Base-by-base conservation (phyloP, 129 eudicot genomes). In the Flaveria robusta region DNA sequence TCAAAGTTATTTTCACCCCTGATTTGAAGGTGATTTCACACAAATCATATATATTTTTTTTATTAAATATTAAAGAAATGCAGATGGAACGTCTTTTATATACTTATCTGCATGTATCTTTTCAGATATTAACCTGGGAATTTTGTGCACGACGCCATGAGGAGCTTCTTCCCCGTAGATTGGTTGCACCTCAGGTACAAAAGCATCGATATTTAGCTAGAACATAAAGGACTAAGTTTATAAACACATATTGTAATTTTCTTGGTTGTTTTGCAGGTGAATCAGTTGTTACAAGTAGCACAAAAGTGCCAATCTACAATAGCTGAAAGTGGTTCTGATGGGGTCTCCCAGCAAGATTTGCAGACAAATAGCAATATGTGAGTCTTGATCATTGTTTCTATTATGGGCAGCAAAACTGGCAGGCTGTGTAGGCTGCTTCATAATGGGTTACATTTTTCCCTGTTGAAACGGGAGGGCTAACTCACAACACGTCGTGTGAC, bases 61-160 rank as follows among this genome's bases (percentile, higher is more conserved):
- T 39, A 34, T 66, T 9, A 1, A 66, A 34, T 16, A 39, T 37
- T n/a, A 66, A 64, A 10, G 23, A 66, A 39, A 2, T 18, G 9
- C 5, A 7, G 50, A 66, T 39, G 71, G 16, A 18, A 16, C 24
- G 18, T 18, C 16, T 29, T 20, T 15, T 54, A 24, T 31, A 45
- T 14, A 59, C 71, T 18, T 50, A 16, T 15, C 18, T 18, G 29
- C 56, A 39, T 34, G 55, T 39, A 26, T 75, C 39, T 47, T 34
- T 47, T 76, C 85, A 91, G 97, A 95, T 91, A 82, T 82, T 89
- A 71, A 84, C 96, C 18, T 95, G 99, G 99, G 99, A 91, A 68
- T 95, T 95, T 68, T 95, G 99, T 82, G 97, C 94, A 8, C 76
- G 92, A 55, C 92, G 95, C 37, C 99, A 91, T 81, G 99, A 95